Base-by-base conservation (phyloP, 2,329 filamentous ascomycete genomes). In the Cordyceps javanica region DNA sequence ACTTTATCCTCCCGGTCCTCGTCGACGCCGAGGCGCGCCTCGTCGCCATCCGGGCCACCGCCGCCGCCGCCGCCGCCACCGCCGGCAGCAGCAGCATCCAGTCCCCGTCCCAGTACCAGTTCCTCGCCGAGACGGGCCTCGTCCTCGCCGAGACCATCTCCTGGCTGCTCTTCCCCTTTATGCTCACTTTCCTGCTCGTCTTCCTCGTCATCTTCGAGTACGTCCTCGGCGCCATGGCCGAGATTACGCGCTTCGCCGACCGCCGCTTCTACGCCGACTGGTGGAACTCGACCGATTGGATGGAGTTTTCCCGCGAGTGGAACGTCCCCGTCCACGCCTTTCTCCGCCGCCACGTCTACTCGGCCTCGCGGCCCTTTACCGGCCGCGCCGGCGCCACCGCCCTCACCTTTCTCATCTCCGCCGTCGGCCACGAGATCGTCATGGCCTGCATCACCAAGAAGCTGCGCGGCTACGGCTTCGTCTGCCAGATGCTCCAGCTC, bases 161-260 rank as follows among this genome's bases (percentile, higher is more conserved):
- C 58, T 86, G 90, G 78, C 83, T 99, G 19, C 82, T 99, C 23
- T 97, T 97, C 73, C 94, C 94, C 3, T 99, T 97, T 72, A 97
- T 97, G 90, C 81, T 97, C 60, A 96, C 88, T 4, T 95, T 97
- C 70, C 78, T 97, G 5, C 85, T 97, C 49, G 92, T 97, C 57
- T 99, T 99, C 77, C 85, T 99, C 59, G 91, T 97, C 71, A 97
- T 97, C 66, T 99, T 97, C 72, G 94, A 99, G 72, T 99, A 97
- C 72, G 82, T 96, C 11, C 83, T 97, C 34, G 94, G 93, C 59
- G 92, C 92, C 49, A 96, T 95, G 67, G 94, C 92, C 14, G 94
- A 99, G 72, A 89, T 97, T 64, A 96, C 92, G 19, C 82, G 87
- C 65, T 97, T 97, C 71, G 93, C 88, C 54, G 94, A 97, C 72